phyloP scores from a whole-genome alignment of 1,284 basidiomycete species.

The Cutaneotrichosporon spelunceum region DNA sequence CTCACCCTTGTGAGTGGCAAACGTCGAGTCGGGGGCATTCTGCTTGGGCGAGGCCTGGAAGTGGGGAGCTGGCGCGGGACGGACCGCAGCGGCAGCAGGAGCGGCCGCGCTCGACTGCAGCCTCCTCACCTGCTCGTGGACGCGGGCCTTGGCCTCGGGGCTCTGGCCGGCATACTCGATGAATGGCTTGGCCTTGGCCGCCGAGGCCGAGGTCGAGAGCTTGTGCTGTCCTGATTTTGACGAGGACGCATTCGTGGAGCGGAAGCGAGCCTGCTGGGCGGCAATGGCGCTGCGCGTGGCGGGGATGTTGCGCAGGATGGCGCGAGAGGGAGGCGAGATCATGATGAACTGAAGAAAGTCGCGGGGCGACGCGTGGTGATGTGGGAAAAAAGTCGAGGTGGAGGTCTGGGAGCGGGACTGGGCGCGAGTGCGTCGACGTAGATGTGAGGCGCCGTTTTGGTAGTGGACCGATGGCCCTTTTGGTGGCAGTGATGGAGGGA shows the following conservation, averaged over 20 bases:
- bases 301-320: constrained; percentile 20
- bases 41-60: constrained; percentile 46
- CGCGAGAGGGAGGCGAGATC: constrained; percentile 20
- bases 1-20: constrained; percentile 18
- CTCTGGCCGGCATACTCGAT: constrained; percentile 28
- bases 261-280: constrained; percentile 26
- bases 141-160: constrained; percentile 57
- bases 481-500: background rate
- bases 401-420: background rate
- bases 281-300: constrained; percentile 21
- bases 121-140: constrained; percentile 63
- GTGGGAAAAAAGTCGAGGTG: constrained; percentile 1
- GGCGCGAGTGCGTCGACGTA: background rate
- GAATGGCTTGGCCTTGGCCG: constrained; percentile 19
- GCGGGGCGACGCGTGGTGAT: background rate
- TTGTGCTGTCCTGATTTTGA: background rate
- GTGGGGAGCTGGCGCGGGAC: constrained; percentile 46
- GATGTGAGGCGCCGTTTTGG: background rate
- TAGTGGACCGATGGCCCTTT: background rate
- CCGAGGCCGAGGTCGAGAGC: constrained; percentile 38
- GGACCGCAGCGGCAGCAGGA: constrained; percentile 60
- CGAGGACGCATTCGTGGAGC: constrained; percentile 25
- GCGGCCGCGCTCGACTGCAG: constrained; percentile 63
- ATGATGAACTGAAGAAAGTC: constrained; percentile 11
- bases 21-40: constrained; percentile 34